Evolutionary conservation across 495 filamentous ascomycete species (phyloP).

Genomic region (Bombardia bombarda): DNA sequence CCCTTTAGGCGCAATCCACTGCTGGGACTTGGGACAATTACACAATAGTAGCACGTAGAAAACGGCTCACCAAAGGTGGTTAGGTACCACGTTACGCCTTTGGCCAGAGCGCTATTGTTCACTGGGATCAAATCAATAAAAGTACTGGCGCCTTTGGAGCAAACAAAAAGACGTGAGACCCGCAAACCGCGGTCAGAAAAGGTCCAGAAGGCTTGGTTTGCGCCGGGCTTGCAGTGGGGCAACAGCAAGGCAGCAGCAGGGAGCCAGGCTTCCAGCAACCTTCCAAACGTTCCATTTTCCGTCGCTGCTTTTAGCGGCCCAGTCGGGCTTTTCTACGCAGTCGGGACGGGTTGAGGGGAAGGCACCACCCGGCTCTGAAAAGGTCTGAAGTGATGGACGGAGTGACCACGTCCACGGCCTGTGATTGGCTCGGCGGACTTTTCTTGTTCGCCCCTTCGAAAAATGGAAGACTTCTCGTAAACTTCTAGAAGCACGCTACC

Average conservation of each 20-base stretch:
- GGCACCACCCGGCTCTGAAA: background rate
- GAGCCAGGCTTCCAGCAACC: background rate
- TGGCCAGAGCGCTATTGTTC: no score
- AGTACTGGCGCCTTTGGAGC: no score
- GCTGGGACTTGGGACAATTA: no score
- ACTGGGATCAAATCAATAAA: no score
- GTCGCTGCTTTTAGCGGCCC: background rate
- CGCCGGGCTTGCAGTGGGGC: background rate
- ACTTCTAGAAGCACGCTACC: constrained; percentile 2
- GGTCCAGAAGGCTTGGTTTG: background rate
- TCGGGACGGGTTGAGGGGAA: background rate
- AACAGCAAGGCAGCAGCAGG: background rate
- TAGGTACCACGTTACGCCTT: no score
- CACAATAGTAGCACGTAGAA: no score
- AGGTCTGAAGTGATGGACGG: background rate
- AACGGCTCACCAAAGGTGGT: no score
- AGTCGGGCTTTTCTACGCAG: background rate
- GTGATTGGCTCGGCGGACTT: constrained; percentile 1
- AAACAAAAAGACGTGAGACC: background rate
- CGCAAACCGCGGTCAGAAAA: background rate
- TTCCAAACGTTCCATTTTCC: constrained; percentile 1
- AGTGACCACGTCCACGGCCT: background rate
- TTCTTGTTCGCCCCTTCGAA: constrained; percentile 1
- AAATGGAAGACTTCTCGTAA: no score
- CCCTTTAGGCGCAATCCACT: no score